Evolutionary conservation across 331 rosid genomes (phyloP).

Genomic region (Phaseolus coccineus): DNA sequence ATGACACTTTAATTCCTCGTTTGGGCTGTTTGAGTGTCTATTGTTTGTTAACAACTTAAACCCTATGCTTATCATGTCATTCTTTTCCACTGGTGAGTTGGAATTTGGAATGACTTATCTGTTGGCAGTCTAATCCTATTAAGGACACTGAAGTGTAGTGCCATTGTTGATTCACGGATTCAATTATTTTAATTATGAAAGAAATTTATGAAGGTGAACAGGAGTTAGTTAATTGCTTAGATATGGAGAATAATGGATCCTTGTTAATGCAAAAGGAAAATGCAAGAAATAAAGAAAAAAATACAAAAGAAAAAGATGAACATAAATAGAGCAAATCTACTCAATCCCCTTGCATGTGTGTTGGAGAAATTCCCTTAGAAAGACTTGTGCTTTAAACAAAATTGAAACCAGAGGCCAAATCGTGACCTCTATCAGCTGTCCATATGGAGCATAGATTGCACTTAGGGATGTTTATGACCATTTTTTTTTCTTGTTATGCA

Average conservation of each 20-base stretch:
- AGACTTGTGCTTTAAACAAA: constrained; percentile 1
- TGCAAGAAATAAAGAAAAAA: neutral
- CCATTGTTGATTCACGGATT: constrained; percentile 10
- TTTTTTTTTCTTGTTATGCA: neutral
- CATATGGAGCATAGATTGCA: neutral
- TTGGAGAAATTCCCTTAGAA: neutral
- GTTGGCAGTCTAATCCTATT: neutral
- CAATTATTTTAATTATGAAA: neutral
- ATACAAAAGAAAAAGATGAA: neutral
- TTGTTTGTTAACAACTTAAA: constrained; percentile 22
- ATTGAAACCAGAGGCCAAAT: neutral
- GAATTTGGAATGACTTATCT: constrained; percentile 34
- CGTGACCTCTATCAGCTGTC: neutral
- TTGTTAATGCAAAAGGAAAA: constrained; percentile 1
- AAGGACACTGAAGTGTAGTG: neutral
- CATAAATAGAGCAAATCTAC: neutral
- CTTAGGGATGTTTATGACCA: neutral
- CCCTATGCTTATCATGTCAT: neutral
- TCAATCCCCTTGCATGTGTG: neutral
- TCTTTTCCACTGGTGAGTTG: neutral
- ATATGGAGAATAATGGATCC: neutral
- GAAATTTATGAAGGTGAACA: neutral
- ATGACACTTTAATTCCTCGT: neutral
- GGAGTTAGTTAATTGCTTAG: neutral
- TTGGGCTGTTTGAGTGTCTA: constrained; percentile 17